phyloP scores from a whole-genome alignment of 78 protist species.

The Bodo saltans region DNA sequence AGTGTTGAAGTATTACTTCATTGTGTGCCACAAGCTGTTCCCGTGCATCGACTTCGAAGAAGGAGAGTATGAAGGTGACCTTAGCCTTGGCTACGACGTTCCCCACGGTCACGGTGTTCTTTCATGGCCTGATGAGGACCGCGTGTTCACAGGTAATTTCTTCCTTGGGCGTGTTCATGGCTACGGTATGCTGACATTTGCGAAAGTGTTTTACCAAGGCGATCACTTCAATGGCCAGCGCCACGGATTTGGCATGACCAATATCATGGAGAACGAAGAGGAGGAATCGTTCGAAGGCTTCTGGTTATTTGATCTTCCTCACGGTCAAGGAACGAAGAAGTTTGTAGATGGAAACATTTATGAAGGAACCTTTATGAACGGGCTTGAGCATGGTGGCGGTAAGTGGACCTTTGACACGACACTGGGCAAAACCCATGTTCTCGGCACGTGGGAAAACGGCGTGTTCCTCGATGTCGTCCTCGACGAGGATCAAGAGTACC shows the following conservation, averaged over 20 bases:
- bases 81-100: background rate
- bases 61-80: conserved; percentile 10
- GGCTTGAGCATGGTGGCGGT: conserved; percentile 20
- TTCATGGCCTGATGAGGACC: background rate
- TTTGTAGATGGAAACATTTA: background rate
- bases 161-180: background rate
- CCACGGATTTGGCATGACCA: conserved; percentile 22
- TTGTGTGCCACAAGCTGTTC: background rate
- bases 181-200: background rate
- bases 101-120: conserved; percentile 11
- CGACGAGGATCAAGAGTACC: background rate
- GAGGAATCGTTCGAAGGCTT: conserved; percentile 19
- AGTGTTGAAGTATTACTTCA: background rate
- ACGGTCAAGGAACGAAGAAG: conserved; percentile 16
- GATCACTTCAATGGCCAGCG: background rate
- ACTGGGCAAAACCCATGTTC: background rate
- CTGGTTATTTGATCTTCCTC: background rate
- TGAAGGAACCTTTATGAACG: background rate
- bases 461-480: background rate
- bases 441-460: conserved; percentile 10
- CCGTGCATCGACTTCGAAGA: background rate
- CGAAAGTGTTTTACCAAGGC: conserved; percentile 6
- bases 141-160: background rate
- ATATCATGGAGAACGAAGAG: background rate
- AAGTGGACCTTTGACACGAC: background rate